Evolutionary conservation across 1,284 basidiomycete genomes (phyloP), one percentile per base, ranked within the genome.

Genomic region (Ustilago xerochloae): DNA sequence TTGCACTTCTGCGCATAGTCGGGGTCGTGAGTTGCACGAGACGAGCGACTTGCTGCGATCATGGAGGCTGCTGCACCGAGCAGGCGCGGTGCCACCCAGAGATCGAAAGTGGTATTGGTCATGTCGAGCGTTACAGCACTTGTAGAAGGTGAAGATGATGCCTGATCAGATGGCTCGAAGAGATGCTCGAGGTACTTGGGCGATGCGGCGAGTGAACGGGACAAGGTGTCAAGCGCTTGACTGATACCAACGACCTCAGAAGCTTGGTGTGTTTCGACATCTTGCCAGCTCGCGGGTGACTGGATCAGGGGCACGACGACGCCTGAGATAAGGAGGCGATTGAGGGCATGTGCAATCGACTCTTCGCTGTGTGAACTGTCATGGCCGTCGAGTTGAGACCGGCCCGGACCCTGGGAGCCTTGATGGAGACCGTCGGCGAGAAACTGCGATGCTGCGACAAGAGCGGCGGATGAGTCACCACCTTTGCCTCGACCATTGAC

Each of bases 61-160:
- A 63, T 46, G 1, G 62, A 64, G 16, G 64, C 63, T 20, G 63
- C 71, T 48, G 69, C 70, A 9, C 60, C 66, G 4, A 81, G 41
- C 8, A 81, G 38, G 6, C 79, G 70, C 13, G 79, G 79, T 3
- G 71, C 38, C 36, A 72, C 60, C 79, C 79, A 81, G 0, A 77
- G 59, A 15, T 78, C 76, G 28, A 81, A 67, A 2, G 79, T 80
- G 35, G 77, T 79, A 28, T 70, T 73, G 33, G 62, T 26, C 52
- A 60, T 53, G 32, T 69, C 61, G 38, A 69, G 66, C 16, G 61
- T 56, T n/a, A 63, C 30, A 10, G 66, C 53, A 28, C 66, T 63
- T 13, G 56, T 55, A 0, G 66, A 69, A 26, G 61, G 41, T 6
- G 52, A 33, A 0, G 61, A 18, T 22, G 53, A 65, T n/a, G 36